A percentile compares a stretch with the other conserved stretches of the same genome.
phyloP scores from a whole-genome alignment of 805 yeast genomes.

The Candida koratica region DNA sequence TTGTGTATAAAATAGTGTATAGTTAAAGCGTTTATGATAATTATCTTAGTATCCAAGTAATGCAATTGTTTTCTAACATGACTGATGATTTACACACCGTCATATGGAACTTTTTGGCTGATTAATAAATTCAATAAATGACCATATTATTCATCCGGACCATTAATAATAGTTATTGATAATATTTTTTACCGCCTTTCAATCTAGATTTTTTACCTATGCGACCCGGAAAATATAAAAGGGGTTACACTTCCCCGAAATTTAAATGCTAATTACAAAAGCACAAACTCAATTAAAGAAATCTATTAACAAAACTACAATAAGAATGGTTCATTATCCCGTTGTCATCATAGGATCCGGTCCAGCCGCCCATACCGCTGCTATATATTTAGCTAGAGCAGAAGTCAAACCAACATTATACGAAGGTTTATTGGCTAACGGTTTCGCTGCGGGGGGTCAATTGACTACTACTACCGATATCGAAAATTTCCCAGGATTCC shows the following conservation, averaged over 20 bases:
- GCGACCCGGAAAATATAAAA: constrained; percentile 9
- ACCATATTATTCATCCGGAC: no score
- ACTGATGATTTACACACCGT: no score
- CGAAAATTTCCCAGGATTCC: constrained; percentile 99
- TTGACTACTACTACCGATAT: constrained; percentile 97
- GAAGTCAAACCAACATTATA: constrained; percentile 90
- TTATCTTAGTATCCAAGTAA: no score
- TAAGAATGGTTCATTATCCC: constrained; percentile 79
- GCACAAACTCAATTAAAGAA: constrained; percentile 3
- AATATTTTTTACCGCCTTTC: no score
- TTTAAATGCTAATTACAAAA: constrained; percentile 11
- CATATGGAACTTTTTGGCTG: no score
- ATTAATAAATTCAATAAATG: no score
- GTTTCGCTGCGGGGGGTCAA: constrained; percentile 99
- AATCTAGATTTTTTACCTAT: constrained; percentile 10
- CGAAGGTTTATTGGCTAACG: constrained; percentile 97
- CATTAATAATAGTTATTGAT: no score
- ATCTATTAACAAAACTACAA: not conserved
- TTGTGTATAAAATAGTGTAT: no score
- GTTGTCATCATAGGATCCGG: constrained; percentile 94
- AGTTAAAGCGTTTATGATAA: no score
- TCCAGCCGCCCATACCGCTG: constrained; percentile 99
- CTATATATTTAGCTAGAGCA: constrained; percentile 93
- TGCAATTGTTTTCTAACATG: no score
- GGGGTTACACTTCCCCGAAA: constrained; percentile 4